Conservation (phyloP, 768 basidiomycete genomes). For the Lentinula lateritia region DNA sequence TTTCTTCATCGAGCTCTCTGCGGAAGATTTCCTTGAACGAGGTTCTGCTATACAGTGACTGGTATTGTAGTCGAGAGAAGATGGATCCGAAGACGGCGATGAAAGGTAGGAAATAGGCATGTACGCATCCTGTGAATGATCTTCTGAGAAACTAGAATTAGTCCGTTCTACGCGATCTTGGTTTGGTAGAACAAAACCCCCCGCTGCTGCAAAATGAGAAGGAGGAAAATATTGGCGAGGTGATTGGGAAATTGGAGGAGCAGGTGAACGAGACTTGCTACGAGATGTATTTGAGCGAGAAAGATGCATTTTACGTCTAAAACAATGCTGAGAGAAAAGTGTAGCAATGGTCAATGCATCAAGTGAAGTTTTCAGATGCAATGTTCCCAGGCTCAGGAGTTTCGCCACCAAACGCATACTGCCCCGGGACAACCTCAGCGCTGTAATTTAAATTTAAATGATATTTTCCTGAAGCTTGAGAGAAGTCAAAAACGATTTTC, state of each 20-base stretch:
- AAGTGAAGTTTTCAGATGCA: no score
- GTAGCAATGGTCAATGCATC: no score
- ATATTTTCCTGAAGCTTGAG: no score
- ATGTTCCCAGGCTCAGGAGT: no score
- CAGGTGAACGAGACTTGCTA: constrained; percentile 37
- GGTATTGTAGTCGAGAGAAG: constrained; percentile 23
- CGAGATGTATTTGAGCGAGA: constrained; percentile 18
- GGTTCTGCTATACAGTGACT: not conserved
- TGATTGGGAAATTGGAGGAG: constrained; percentile 23
- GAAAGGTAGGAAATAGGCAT: constrained; percentile 16
- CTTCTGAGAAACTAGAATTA: not conserved
- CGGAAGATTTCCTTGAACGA: constrained; percentile 10
- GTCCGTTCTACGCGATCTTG: constrained; percentile 4
- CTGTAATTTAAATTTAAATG: no score
- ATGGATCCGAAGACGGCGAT: constrained; percentile 11
- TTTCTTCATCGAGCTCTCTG: constrained; percentile 15
- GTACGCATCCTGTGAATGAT: constrained; percentile 10
- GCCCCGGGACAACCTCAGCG: no score
- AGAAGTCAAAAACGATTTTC: no score
- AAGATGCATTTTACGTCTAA: constrained; percentile 6
- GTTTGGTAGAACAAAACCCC: constrained; percentile 23
- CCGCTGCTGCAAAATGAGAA: constrained; percentile 51
- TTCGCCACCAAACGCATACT: no score
- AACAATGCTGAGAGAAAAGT: no score
- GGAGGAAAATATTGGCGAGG: constrained; percentile 45